Evolutionary conservation across 495 filamentous ascomycete species (phyloP), one percentile per base, ranked within the genome.

Genomic region (Trichocladium uniseriatum): DNA sequence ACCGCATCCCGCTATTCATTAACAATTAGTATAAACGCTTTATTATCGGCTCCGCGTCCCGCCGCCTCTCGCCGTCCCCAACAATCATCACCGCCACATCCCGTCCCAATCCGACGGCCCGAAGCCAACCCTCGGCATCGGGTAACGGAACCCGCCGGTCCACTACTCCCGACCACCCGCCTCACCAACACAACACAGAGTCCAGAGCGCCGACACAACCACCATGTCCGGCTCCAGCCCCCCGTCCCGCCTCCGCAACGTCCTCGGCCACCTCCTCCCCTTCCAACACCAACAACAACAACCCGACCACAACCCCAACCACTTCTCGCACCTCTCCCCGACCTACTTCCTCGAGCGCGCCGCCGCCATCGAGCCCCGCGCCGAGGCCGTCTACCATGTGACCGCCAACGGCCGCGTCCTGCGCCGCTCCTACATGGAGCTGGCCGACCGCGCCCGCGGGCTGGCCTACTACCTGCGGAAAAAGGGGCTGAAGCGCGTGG

Each of bases 271-370:
- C 70, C 70, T 87, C 68, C 57, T 73, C 45, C 57, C 69, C 59
- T 38, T 64, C 54, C 51, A 63, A 58, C 38, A 54, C 67, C 6
- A 61, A 52, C 57, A 66, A 45, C 57, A 75, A 28, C 59, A 40
- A 63, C 57, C 47, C 63, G 57, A 56, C 66, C 5, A 62, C 52
- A 56, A 64, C 43, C 59, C 76, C 20, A 79, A 82, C 55, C 70
- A 95, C 70, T 72, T 86, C 54, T 86, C 92, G 61, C 79, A 82
- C 10, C 79, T 98, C 15, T 88, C 87, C 1, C 92, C 92, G 0
- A 98, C 94, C 2, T 81, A 79, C 66, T 97, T 95, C 63, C 77
- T 98, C 13, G 83, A 84, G 28, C 80, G 91, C 43, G 92, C 92
- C 22, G 92, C 91, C 5, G 72, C 76, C 32, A 90, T 98, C 55